These are phyloP conservation scores for Gleditsia sinensis DNA, from an alignment of 306 rosid genomes.

Conservation along the genomic window DNA sequence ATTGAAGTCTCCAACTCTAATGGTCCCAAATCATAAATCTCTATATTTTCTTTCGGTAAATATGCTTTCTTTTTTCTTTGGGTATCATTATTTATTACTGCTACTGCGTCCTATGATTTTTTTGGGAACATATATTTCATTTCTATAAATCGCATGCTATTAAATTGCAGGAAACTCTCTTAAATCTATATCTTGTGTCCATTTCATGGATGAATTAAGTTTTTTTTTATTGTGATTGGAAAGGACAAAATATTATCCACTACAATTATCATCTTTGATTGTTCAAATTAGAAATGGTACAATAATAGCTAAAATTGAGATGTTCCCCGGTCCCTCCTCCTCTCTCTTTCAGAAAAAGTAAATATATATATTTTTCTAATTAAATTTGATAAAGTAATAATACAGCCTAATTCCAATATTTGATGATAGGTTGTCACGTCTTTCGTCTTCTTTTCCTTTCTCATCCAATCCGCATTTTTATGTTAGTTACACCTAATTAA, in stretches of 20 bases:
- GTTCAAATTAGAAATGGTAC: background rate
- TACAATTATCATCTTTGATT: background rate
- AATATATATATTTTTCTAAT: too few relatives aligned
- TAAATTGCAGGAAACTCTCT: too few relatives aligned
- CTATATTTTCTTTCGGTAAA: background rate
- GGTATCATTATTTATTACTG: background rate
- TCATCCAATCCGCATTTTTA: background rate
- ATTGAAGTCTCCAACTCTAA: constrained; percentile 21
- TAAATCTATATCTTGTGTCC: background rate
- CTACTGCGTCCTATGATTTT: background rate
- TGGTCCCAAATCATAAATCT: constrained; percentile 35
- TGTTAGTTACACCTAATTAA: background rate
- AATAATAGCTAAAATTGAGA: too few relatives aligned
- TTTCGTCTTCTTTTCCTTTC: background rate
- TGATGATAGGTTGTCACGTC: background rate
- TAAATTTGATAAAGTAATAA: background rate
- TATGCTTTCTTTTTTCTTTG: background rate
- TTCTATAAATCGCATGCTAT: too few relatives aligned
- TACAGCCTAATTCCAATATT: background rate
- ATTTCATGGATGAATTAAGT: background rate
- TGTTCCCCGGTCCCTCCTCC: background rate
- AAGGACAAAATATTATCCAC: background rate
- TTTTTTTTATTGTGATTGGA: background rate
- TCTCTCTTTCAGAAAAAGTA: background rate
- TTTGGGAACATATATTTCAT: background rate